Evolutionary conservation across 306 rosid species (phyloP), one percentile per base, ranked within the genome.

Genomic region (Casuarina cunninghamiana): DNA sequence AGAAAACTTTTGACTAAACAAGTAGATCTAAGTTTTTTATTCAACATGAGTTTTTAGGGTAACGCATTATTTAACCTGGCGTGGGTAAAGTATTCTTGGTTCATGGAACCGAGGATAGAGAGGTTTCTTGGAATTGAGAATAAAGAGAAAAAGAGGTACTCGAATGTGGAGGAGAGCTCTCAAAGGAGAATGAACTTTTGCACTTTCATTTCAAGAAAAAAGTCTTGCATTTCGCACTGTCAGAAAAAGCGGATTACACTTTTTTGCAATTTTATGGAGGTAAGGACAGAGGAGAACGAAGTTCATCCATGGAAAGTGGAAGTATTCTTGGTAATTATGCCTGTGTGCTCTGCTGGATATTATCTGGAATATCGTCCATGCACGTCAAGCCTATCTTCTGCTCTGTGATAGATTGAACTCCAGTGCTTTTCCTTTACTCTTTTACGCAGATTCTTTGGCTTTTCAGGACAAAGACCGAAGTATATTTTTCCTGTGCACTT

Each of bases 301-400:
- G 75, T 72, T 79, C 77, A 75, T 76, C 79, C 75, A 81, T 75
- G 46, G 79, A 71, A 84, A 72, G 81, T 67, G 55, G 73, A 39
- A 46, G 32, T 48, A 77, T 17, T 68, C 41, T 65, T 79, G 78
- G 70, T 74, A 74, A 71, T 43, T 81, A 60, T 48, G 75, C 19
- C 16, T 39, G 69, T 72, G 70, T 54, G 72, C 37, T 61, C 48
- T 62, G 78, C 69, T 58, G 65, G 80, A 79, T 54, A 50, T 78
- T 19, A 9, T 15, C 49, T 6, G 10, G n/a, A 37, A 41, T 66
- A 66, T 38, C 71, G 7, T 11, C 15, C 69, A 9, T 5, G 61
- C 35, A 51, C 26, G 48, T 66, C 39, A 66, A 50, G 16, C 49
- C 53, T 38, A 2, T 13, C 21, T 76, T 19, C 53, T 75, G 49